Evolutionary conservation across 345 rosid species (phyloP), one percentile per base, ranked within the genome.

Genomic region (Salix suchowensis): DNA sequence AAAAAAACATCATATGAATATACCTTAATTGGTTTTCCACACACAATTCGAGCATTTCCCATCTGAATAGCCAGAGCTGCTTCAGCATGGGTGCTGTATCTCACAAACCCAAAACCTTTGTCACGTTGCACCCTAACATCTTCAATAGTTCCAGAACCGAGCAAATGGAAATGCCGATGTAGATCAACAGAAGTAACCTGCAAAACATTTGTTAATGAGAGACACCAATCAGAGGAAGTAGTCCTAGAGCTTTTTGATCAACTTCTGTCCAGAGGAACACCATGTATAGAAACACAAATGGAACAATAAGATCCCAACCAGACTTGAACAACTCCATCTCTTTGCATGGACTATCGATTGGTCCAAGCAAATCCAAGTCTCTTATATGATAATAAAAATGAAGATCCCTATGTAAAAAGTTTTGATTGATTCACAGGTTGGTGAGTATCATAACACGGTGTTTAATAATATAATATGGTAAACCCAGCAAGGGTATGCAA

Each of bases 101-200:
- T 91, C 77, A 96, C 94, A 64, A 96, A 96, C 50, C 99, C 98
- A 91, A 96, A 96, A 32, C 97, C 98, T 84, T 96, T 96, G 81
- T 93, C 97, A 40, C 93, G 88, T 84, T 96, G 99, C 78, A 96
- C 93, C 37, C 96, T 85, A 68, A 95, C 96, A 84, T 95, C 98
- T 84, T 95, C 97, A 72, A 95, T 91, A 76, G 86, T 91, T 80
- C 99, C 97, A 73, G 94, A 89, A 74, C 93, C 91, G 80, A 95
- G 92, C 55, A 88, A 67, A 81, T 95, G 93, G 87, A 95, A 95
- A 77, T 88, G 94, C 69, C 92, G 89, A 78, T 95, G 99, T 65
- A 93, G 97, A 78, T 93, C 97, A 37, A 82, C 76, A 19, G 71
- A 66, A 37, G 76, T 71, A 65, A 78, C 72, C 80, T 78, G 74